Base-by-base conservation (phyloP, 306 rosid species). In the Psophocarpus tetragonolobus region DNA sequence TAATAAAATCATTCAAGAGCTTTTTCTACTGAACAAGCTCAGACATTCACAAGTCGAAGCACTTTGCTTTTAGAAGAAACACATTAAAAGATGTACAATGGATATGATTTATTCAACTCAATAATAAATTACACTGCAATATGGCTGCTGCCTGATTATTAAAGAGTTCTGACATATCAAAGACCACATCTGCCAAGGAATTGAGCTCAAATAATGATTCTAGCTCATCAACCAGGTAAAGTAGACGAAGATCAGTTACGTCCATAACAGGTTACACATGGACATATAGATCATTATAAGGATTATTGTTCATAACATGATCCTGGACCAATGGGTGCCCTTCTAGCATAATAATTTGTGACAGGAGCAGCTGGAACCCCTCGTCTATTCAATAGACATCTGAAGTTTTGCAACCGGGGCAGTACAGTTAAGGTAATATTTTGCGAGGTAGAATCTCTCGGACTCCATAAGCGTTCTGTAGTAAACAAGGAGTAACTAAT, bases 311-410 rank as follows among this genome's bases (percentile, higher is more conserved):
- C 91, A 71, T 87, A 92, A 83, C 99, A 95, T 26, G 99, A 95
- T 21, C 97, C 97, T 10, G 99, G 78, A 53, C 94, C 91, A 4
- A 1, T 41, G 2, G 99, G 99, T 44, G 99, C 88, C 8, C 68
- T 77, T 81, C 97, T 90, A 74, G 96, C 97, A 56, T 79, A 80
- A 41, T 8, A 65, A 63, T 91, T 92, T 15, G 87, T 84, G 60
- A 88, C 91, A 2, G 99, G 97, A 78, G 99, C 97, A 11, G 97
- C 98, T 23, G 87, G 69, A 74, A 96, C 87, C 51, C 99, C 99
- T 14, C 97, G 91, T 68, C 80, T 73, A 75, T 87, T 91, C 84
- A 96, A 85, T 68, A 96, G 87, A 75, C 99, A 96, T 83, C 98
- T 76, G 85, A 96, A 96, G 88, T 91, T 71, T 20, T 84, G 92